Evolutionary conservation across 306 rosid species (phyloP).

Genomic region (Phaseolus lunatus): DNA sequence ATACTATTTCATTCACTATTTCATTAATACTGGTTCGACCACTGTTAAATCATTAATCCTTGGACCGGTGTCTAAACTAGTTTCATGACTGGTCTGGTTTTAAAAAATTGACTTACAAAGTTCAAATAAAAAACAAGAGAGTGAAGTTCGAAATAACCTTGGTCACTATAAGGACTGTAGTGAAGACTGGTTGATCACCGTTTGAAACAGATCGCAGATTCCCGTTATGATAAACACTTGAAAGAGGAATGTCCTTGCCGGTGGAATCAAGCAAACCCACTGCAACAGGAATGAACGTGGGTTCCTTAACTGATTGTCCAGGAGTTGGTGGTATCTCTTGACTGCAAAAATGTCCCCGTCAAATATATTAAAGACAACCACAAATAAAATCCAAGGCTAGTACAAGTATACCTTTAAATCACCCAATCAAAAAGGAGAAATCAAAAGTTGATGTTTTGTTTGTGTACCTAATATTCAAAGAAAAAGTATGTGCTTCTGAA

Average conservation of each 20-base stretch:
- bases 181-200: slow-evolving; percentile 64
- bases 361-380: slow-evolving; percentile 45
- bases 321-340: slow-evolving; percentile 91
- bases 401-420: slow-evolving; percentile 22
- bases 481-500: slow-evolving; percentile 70
- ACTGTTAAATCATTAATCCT: no score
- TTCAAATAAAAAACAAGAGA: neutral
- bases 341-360: slow-evolving; percentile 59
- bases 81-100: no score
- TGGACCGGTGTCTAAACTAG: neutral
- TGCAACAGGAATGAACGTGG: slow-evolving; percentile 88
- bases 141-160: slow-evolving; percentile 60
- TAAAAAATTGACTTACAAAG: no score
- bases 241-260: slow-evolving; percentile 81
- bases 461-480: slow-evolving; percentile 82
- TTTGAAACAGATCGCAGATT: slow-evolving; percentile 63
- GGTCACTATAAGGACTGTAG: slow-evolving; percentile 86
- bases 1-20: no score
- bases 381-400: slow-evolving; percentile 20
- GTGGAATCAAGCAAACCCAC: slow-evolving; percentile 80
- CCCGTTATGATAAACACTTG: slow-evolving; percentile 75
- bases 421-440: slow-evolving; percentile 28
- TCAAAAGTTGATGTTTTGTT: slow-evolving; percentile 17
- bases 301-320: slow-evolving; percentile 91
- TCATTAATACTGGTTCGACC: no score